These are phyloP conservation scores for Ophiognomonia clavigignenti-juglandacearum DNA, from an alignment of 2,329 filamentous ascomycete species.

Conservation along the genomic window DNA sequence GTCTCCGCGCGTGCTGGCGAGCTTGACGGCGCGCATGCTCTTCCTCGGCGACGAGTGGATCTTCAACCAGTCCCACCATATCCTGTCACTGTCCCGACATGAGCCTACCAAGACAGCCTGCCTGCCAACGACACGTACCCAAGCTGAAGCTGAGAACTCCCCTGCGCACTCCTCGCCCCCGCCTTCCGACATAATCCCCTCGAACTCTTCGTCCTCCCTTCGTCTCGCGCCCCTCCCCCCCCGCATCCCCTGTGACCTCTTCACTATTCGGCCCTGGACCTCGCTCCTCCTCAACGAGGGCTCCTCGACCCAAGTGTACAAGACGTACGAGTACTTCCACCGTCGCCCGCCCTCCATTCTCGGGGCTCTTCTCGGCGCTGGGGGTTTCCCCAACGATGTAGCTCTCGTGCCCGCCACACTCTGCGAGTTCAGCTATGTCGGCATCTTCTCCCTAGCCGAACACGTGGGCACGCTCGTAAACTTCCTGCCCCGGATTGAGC, in stretches of 20 bases:
- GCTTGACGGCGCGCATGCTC: conserved; percentile 52
- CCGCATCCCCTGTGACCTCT: conserved; percentile 35
- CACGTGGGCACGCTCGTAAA: conserved; percentile 50
- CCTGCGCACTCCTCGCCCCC: background rate
- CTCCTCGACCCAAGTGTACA: conserved; percentile 66
- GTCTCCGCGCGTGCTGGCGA: conserved; percentile 57
- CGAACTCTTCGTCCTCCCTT: conserved; percentile 1
- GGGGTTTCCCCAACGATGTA: conserved; percentile 32
- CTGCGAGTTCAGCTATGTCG: conserved; percentile 53
- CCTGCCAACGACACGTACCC: too few relatives aligned
- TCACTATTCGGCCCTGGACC: conserved; percentile 60
- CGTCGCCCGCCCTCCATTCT: conserved; percentile 60
- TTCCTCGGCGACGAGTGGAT: conserved; percentile 56
- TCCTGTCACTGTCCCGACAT: conserved; percentile 43
- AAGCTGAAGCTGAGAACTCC: too few relatives aligned
- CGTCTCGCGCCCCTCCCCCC: conserved; percentile 4
- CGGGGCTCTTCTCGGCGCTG: conserved; percentile 41
- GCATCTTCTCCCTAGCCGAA: conserved; percentile 61
- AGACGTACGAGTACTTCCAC: conserved; percentile 66
- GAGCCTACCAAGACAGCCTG: background rate
- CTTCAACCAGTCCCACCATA: conserved; percentile 59
- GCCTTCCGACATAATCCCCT: background rate
- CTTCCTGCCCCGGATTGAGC: conserved; percentile 44
- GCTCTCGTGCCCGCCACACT: conserved; percentile 37
- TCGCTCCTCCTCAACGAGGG: conserved; percentile 68